Evolutionary conservation across 108 stramenopile species (phyloP), one percentile per base, ranked within the genome.

Genomic region (Craspedostauros australis): DNA sequence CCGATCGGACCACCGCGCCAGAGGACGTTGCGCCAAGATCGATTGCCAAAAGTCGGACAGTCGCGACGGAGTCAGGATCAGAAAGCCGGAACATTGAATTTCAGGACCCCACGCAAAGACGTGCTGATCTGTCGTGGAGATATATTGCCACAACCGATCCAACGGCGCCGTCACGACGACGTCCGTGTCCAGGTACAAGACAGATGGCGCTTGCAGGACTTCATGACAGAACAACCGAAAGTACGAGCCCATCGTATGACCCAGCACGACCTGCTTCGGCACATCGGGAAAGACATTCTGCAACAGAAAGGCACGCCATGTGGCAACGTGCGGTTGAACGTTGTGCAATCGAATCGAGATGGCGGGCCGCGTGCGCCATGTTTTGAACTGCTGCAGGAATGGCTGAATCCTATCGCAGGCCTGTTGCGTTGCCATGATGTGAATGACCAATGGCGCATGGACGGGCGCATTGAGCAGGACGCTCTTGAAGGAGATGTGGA

Each of bases 401-500:
- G n/a, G n/a, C n/a, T n/a, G n/a, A n/a, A n/a, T n/a, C n/a, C n/a
- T n/a, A n/a, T n/a, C n/a, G n/a, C n/a, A n/a, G 1, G 60, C 60
- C 16, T 61, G 50, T 26, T 27, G 3, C 29, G 50, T 50, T 3
- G 50, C 60, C 5, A 61, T 41, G 11, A 61, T 52, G 26, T 61
- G 39, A 8, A 61, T 28, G 23, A 27, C 3, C 46, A 47, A 23
- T 23, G 46, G 21, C 27, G 24, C 26, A 26, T 61, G 38, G 3
- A 61, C 27, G 3, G 60, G 60, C 3, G 60, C 60, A 41, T 61
- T 36, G n/a, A 61, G 14, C 0, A 61, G 24, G 3, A 61, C 50
- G 37, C 50, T 61, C 39, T 61, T 61, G 14, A 61, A 28, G 0
- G 60, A 36, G 26, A 52, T 50, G 39, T 61, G 37, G 22, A 61